Evolutionary conservation across 192 early-diverging fungal species (phyloP).

Genomic region (Thamnidium elegans): DNA sequence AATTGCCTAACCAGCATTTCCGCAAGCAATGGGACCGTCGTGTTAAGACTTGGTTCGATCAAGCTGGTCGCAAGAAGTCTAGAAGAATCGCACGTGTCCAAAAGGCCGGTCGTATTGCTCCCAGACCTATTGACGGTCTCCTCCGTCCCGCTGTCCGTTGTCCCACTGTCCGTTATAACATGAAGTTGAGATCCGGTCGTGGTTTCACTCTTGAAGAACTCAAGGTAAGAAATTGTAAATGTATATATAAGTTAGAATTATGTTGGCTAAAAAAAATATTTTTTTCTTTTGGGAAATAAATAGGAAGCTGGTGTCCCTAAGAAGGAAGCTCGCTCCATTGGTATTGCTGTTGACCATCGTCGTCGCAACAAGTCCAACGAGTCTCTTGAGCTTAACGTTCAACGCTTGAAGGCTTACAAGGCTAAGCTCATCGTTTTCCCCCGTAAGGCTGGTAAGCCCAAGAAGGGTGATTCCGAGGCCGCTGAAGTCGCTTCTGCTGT

Average conservation of each 20-base stretch:
- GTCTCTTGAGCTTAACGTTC: conserved; percentile 88
- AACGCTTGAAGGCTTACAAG: conserved; percentile 93
- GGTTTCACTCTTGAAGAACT: conserved; percentile 99
- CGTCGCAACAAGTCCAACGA: conserved; percentile 95
- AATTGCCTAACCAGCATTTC: conserved; percentile 94
- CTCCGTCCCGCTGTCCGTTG: conserved; percentile 96
- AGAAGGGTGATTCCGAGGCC: conserved; percentile 67
- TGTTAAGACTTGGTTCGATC: conserved; percentile 99
- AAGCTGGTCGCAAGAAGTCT: conserved; percentile 92
- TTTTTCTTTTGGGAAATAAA: not conserved
- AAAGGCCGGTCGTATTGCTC: conserved; percentile 96
- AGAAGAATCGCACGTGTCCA: conserved; percentile 82
- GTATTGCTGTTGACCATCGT: conserved; percentile 96
- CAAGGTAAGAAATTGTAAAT: conserved; percentile 59
- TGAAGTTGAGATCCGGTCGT: conserved; percentile 92
- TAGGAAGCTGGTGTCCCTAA: conserved; percentile 88
- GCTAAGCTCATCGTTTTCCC: conserved; percentile 96
- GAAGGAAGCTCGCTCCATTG: conserved; percentile 93
- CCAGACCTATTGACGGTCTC: conserved; percentile 93
- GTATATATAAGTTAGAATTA: not conserved
- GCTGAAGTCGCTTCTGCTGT: conserved; percentile 56
- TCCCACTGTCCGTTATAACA: conserved; percentile 98
- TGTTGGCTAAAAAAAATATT: not conserved
- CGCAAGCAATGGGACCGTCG: conserved; percentile 97
- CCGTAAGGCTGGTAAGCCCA: conserved; percentile 87